These are phyloP conservation scores for Aspergillus bridgeri DNA, from an alignment of 495 filamentous ascomycete genomes.

Conservation along the genomic window DNA sequence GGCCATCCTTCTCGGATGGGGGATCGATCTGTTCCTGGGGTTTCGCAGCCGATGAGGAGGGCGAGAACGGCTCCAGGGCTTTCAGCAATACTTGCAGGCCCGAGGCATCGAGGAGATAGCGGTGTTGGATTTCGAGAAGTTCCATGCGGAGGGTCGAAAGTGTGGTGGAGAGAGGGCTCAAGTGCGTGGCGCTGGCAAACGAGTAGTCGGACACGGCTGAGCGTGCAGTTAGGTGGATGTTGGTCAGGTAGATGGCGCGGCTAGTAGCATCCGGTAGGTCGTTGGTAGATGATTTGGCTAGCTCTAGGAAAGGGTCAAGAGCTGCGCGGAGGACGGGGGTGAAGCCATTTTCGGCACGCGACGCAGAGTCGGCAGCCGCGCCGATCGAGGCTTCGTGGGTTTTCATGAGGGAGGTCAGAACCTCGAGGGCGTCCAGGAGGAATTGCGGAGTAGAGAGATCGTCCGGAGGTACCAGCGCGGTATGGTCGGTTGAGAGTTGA, in stretches of 20 bases:
- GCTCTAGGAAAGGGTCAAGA: slow-evolving; percentile 79
- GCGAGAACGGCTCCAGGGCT: slow-evolving; percentile 52
- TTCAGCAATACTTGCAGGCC: slow-evolving; percentile 67
- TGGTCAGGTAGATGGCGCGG: slow-evolving; percentile 73
- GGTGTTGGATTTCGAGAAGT: slow-evolving; percentile 43
- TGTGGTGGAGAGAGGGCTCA: slow-evolving; percentile 29
- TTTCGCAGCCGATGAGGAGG: slow-evolving; percentile 19
- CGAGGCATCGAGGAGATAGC: slow-evolving; percentile 69
- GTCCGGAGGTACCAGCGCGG: slow-evolving; percentile 43
- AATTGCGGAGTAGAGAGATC: slow-evolving; percentile 82
- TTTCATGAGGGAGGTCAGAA: slow-evolving; percentile 70
- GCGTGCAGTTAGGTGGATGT: slow-evolving; percentile 64
- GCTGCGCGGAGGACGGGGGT: slow-evolving; percentile 74
- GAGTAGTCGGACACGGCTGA: slow-evolving; percentile 37
- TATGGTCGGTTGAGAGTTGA: slow-evolving; percentile 66
- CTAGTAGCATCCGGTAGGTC: slow-evolving; percentile 53
- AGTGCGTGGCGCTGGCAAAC: slow-evolving; percentile 44
- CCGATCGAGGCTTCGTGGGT: slow-evolving; percentile 79
- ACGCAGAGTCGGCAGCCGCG: slow-evolving; percentile 41
- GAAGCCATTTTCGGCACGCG: slow-evolving; percentile 48
- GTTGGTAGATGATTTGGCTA: slow-evolving; percentile 66
- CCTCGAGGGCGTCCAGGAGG: slow-evolving; percentile 73
- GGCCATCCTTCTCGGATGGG: no score
- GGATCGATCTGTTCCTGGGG: no score
- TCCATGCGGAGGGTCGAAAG: slow-evolving; percentile 40